Percentiles rank a stretch among this genome's conserved stretches.
These are phyloP conservation scores for Knufia petricola DNA, from an alignment of 2,329 filamentous ascomycete species.

Conservation along the genomic window DNA sequence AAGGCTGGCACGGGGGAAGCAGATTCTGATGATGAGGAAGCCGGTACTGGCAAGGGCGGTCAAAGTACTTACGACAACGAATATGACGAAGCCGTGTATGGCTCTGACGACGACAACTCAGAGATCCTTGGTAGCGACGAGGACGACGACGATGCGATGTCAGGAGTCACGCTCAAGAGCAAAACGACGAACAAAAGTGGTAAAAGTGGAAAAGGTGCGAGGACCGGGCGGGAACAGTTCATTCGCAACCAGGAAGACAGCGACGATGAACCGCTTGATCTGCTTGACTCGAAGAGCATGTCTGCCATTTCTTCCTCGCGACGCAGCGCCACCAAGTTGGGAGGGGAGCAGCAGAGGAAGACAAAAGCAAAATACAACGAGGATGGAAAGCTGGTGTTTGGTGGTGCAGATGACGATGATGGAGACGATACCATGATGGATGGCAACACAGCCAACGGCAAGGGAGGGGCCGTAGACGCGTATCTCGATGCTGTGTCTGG, in stretches of 20 bases:
- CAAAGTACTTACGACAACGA: conserved; percentile 63
- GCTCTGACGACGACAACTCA: conserved; percentile 48
- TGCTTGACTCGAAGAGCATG: conserved; percentile 78
- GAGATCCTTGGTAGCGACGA: conserved; percentile 49
- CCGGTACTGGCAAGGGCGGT: conserved; percentile 24
- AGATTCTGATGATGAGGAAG: conserved; percentile 42
- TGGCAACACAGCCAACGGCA: conserved; percentile 28
- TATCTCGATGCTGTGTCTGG: conserved; percentile 53
- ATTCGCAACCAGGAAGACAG: conserved; percentile 64
- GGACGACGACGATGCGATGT: conserved; percentile 27
- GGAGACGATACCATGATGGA: conserved; percentile 38
- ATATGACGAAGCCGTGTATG: conserved; percentile 93
- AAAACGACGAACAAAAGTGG: conserved; percentile 7
- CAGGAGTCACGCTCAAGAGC: conserved; percentile 18
- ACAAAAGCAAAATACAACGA: conserved; percentile 34
- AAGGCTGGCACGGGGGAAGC: conserved; percentile 58
- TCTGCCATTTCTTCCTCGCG: conserved; percentile 90
- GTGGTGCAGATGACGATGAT: conserved; percentile 27
- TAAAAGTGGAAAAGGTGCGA: conserved; percentile 22
- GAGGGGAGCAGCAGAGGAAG: conserved; percentile 28
- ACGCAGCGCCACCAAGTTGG: conserved; percentile 38
- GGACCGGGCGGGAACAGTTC: conserved; percentile 47
- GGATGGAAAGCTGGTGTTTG: conserved; percentile 38
- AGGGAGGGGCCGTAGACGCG: conserved; percentile 42
- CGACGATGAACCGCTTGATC: conserved; percentile 86